Base-by-base conservation (phyloP, 2,329 filamentous ascomycete genomes). In the Fusarium abutilonis region DNA sequence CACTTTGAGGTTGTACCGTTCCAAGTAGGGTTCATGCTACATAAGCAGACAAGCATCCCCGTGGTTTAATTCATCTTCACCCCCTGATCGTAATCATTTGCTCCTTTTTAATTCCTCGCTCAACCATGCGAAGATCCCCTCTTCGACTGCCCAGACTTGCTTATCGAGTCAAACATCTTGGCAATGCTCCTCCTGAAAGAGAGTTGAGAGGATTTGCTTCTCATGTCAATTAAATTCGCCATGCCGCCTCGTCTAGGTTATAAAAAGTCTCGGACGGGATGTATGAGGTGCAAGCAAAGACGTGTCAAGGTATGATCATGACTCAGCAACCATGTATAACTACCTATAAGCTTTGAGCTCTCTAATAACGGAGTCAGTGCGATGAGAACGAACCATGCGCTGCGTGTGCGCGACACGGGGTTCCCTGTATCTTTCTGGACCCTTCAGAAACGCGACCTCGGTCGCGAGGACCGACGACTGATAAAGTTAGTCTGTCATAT, bases 371-470 rank as follows among this genome's bases (percentile, higher is more conserved):
- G 47, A 78, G 76, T 29, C 44, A 78, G 76, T 78, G 76, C 57
- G 75, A 78, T 47, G 76, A 78, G 61, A 70, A 69, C 6, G 68
- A 64, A n/a, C 76, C 76, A 4, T 78, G 76, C 56, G 67, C 61
- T 17, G 75, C 75, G 6, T 78, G 76, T 48, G 58, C 72, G 17
- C 71, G 75, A 43, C 76, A 78, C 55, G 68, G 69, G 15, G 66
- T 77, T 5, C 56, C 70, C 13, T 78, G 76, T 58, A 73, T 74
- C 53, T 71, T 74, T 19, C 26, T 49, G 45, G 43, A 67, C 42
- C 15, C 43, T 14, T 35, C 54, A 26, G 51, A 56, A 28, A 26
- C 26, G 32, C 47, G 50, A 21, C 39, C 10, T 46, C 60, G 36
- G 8, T 57, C 63, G 5, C 47, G 52, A 15, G 53, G 56, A 14